Base-by-base conservation (phyloP, 257 asterid genomes). In the Leonotis leonurus region DNA sequence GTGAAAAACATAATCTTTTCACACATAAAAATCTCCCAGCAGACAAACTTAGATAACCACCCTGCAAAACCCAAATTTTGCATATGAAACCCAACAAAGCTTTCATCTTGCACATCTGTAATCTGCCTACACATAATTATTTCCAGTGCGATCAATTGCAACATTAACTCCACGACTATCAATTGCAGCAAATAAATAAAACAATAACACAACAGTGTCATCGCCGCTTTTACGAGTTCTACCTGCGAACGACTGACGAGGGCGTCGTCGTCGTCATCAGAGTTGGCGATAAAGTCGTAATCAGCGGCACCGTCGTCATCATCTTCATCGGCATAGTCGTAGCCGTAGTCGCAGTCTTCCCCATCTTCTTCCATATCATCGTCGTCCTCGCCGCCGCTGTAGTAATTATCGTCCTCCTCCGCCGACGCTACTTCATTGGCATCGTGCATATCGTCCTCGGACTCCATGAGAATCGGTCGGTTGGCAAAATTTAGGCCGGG, bases 371-470 rank as follows among this genome's bases (percentile, higher is more conserved):
- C 67, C 75, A 63, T 58, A 21, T 75, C 79, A n/a, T 52, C 75
- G 12, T 74, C 73, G 16, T 73, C 87, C 22, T 78, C 87, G 29
- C 84, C 94, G 41, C 88, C 92, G 54, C 92, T 78, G 69, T 76
- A 83, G 61, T 83, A 83, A 57, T 89, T 80, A 8, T 89, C 97
- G 27, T 87, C 97, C 58, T 89, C 97, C 70, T 84, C 97, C 29
- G 64, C 81, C 43, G 95, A 89, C 62, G 88, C 94, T 35, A 76
- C 75, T 17, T 84, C 97, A 68, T 80, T 83, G 7, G 96, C 93
- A 60, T 87, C 97, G 85, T 85, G 97, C 97, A 90, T 85, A 81
- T 87, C 95, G 72, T 87, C 97, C 50, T 85, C 95, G 13, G 97
- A 87, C 14, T 87, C 95, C 96, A 90, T 89, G 63, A 1, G 27